Evolutionary conservation across 2,329 filamentous ascomycete genomes (phyloP).

Genomic region (Hypomyces rosellus): DNA sequence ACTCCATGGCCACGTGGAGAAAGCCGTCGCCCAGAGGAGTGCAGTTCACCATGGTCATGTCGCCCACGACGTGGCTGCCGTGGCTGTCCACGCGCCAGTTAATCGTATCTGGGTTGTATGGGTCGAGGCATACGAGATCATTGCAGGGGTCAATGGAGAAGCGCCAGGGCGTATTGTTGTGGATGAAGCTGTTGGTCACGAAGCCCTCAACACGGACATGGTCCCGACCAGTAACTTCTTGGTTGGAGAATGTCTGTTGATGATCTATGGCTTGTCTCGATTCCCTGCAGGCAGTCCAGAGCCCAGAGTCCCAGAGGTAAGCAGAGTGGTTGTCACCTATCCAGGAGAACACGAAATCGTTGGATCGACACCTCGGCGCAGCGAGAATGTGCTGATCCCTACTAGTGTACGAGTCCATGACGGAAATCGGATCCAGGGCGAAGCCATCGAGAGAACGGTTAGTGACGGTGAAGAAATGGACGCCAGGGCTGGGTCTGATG

Average conservation of each 20-base stretch:
- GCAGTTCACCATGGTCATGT: too few relatives aligned
- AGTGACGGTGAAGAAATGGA: not conserved
- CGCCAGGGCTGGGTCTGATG: not conserved
- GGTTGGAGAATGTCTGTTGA: not conserved
- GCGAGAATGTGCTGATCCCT: too few relatives aligned
- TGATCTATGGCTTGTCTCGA: not conserved
- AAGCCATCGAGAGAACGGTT: not conserved
- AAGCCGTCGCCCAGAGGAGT: not conserved
- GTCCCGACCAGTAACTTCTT: not conserved
- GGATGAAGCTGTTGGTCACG: not conserved
- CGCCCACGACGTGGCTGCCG: not conserved
- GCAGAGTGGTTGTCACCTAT: not conserved
- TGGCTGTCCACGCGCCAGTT: not conserved
- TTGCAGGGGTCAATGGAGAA: not conserved
- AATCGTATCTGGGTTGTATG: not conserved
- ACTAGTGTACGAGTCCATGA: too few relatives aligned
- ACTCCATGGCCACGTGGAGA: conserved; percentile 2
- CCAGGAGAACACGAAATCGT: too few relatives aligned
- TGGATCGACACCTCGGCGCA: too few relatives aligned
- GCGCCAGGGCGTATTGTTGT: not conserved
- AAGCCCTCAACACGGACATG: not conserved
- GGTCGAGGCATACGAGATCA: conserved; percentile 1
- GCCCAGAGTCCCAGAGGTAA: not conserved
- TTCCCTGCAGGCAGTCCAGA: not conserved
- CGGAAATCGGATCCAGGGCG: too few relatives aligned